Conservation (phyloP, 805 yeast genomes). For the Candida caryicola region DNA sequence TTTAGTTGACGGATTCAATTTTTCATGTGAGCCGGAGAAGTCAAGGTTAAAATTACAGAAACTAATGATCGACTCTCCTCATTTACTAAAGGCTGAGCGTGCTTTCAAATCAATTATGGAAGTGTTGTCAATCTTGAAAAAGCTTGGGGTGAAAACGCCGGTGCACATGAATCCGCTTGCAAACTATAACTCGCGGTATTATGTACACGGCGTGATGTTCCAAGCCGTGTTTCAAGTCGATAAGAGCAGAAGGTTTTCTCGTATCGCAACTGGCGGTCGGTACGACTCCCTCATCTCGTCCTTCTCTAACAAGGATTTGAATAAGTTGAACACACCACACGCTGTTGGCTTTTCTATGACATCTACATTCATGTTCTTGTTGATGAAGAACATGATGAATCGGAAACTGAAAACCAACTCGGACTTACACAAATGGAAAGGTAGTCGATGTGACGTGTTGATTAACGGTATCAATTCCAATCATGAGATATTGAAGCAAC, state of each 20-base stretch:
- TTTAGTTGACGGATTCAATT: slow-evolving; percentile 69
- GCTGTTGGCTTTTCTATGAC: slow-evolving; percentile 90
- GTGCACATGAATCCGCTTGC: slow-evolving; percentile 76
- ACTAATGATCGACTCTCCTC: slow-evolving; percentile 72
- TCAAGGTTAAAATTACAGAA: slow-evolving; percentile 63
- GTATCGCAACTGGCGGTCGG: slow-evolving; percentile 90
- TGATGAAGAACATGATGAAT: slow-evolving; percentile 29
- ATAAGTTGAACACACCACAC: slow-evolving; percentile 24
- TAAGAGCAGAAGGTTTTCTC: slow-evolving; percentile 40
- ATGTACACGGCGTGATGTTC: slow-evolving; percentile 81
- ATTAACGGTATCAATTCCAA: slow-evolving; percentile 65
- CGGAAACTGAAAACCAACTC: slow-evolving; percentile 11
- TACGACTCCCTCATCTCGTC: slow-evolving; percentile 72
- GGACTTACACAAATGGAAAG: slow-evolving; percentile 18
- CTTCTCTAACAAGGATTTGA: slow-evolving; percentile 50
- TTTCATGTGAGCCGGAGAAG: slow-evolving; percentile 62
- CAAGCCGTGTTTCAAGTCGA: slow-evolving; percentile 73
- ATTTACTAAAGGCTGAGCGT: slow-evolving; percentile 56
- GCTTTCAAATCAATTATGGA: slow-evolving; percentile 60
- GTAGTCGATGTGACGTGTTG: slow-evolving; percentile 72
- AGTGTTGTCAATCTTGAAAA: slow-evolving; percentile 52
- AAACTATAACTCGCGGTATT: slow-evolving; percentile 78
- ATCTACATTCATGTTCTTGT: slow-evolving; percentile 36
- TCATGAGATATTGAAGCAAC: slow-evolving; percentile 51
- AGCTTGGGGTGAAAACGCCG: slow-evolving; percentile 57